Evolutionary conservation across 495 filamentous ascomycete genomes (phyloP).

Genomic region (Viridothelium virens): DNA sequence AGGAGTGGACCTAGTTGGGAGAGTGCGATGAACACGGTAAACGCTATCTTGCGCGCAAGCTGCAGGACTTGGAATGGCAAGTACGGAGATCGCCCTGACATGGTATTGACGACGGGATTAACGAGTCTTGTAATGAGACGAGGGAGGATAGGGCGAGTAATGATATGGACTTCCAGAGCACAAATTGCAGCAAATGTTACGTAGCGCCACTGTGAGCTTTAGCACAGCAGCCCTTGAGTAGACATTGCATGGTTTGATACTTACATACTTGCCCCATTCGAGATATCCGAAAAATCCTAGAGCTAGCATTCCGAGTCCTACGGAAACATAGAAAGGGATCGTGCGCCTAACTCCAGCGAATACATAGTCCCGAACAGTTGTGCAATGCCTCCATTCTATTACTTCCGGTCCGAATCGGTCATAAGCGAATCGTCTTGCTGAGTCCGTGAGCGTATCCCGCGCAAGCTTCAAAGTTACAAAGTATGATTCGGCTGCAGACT

Average conservation of each 20-base stretch:
- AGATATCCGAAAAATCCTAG: conserved; percentile 71
- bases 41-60: conserved; percentile 64
- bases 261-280: conserved; percentile 66
- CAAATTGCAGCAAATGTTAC: conserved; percentile 60
- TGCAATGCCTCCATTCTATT: conserved; percentile 56
- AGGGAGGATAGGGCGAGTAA: conserved; percentile 58
- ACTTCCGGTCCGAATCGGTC: conserved; percentile 77
- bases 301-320: conserved; percentile 55
- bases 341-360: conserved; percentile 50
- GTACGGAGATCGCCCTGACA: conserved; percentile 53
- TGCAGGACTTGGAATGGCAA: conserved; percentile 81
- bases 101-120: conserved; percentile 51
- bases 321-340: conserved; percentile 58
- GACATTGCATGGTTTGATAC: background rate
- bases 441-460: conserved; percentile 73
- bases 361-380: conserved; percentile 68
- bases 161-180: conserved; percentile 63
- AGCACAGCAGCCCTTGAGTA: background rate
- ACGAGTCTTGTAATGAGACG: conserved; percentile 50
- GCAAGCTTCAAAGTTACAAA: conserved; percentile 78
- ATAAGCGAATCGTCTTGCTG: conserved; percentile 80
- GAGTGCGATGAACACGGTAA: conserved; percentile 85
- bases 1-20: conserved; percentile 70
- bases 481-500: conserved; percentile 45
- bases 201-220: conserved; percentile 65